These are phyloP conservation scores for Wickerhamomyces xylosicus DNA, from an alignment of 805 yeast species.

Conservation along the genomic window DNA sequence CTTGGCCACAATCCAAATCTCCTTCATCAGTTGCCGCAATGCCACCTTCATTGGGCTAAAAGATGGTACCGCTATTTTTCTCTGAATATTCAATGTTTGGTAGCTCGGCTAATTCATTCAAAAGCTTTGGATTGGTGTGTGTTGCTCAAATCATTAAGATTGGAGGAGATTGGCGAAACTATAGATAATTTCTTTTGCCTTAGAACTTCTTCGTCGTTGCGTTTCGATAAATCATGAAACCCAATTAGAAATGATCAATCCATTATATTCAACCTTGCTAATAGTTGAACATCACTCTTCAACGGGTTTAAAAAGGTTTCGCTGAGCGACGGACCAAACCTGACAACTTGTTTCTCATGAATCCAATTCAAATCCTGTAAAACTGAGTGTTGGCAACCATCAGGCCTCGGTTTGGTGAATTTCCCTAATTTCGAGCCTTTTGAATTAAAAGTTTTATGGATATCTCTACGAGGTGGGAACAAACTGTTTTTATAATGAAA, in stretches of 20 bases:
- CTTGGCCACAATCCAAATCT: constrained; percentile 64
- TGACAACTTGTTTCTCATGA: constrained; percentile 49
- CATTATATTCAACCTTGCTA: constrained; percentile 78
- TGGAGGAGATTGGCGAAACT: constrained; percentile 19
- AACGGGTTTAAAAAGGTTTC: constrained; percentile 57
- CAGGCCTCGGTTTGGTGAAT: constrained; percentile 30
- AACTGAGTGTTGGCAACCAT: constrained; percentile 34
- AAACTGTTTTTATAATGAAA: constrained; percentile 92
- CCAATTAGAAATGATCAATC: constrained; percentile 90
- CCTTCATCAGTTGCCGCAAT: constrained; percentile 84
- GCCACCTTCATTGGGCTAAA: no score
- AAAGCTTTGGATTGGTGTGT: constrained; percentile 37
- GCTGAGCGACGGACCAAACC: constrained; percentile 65
- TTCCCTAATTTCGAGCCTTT: constrained; percentile 91
- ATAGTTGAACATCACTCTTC: constrained; percentile 59
- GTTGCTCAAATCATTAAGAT: constrained; percentile 22
- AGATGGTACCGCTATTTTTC: constrained; percentile 38
- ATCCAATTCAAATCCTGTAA: constrained; percentile 88
- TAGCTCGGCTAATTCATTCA: constrained; percentile 30
- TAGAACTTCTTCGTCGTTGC: constrained; percentile 28
- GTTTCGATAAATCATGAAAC: constrained; percentile 63
- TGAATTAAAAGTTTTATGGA: constrained; percentile 78
- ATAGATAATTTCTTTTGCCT: constrained; percentile 29
- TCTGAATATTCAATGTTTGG: constrained; percentile 35
- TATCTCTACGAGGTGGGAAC: constrained; percentile 86